Conservation (phyloP, 805 yeast genomes). For the Metschnikowia henanensis region DNA sequence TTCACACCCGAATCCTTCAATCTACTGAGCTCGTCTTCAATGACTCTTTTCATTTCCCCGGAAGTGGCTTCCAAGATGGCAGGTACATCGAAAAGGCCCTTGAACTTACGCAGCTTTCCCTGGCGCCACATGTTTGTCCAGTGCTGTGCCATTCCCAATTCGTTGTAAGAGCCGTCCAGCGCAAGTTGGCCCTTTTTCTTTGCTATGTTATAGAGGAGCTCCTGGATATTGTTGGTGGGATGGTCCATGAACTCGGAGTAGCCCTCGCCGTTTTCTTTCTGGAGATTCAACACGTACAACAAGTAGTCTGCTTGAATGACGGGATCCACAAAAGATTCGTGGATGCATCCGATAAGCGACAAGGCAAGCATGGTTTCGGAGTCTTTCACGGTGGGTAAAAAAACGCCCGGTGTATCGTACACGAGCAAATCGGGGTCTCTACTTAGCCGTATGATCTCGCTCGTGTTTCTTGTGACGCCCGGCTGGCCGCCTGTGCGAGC, state of each 20-base stretch:
- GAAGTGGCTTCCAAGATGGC: slow-evolving; percentile 33
- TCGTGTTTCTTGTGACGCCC: slow-evolving; percentile 82
- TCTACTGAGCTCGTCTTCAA: slow-evolving; percentile 31
- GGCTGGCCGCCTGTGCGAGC: slow-evolving; percentile 87
- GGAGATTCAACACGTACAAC: slow-evolving; percentile 69
- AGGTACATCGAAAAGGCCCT: slow-evolving; percentile 36
- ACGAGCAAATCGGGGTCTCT: slow-evolving; percentile 63
- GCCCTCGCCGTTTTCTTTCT: slow-evolving; percentile 45
- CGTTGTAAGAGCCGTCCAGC: slow-evolving; percentile 43
- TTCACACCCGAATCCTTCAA: slow-evolving; percentile 28
- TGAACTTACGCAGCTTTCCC: slow-evolving; percentile 42
- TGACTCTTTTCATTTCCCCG: slow-evolving; percentile 22
- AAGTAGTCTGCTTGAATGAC: slow-evolving; percentile 84
- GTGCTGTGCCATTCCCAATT: slow-evolving; percentile 59
- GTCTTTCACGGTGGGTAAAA: slow-evolving; percentile 69
- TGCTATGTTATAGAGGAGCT: slow-evolving; percentile 52
- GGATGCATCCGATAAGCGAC: slow-evolving; percentile 74
- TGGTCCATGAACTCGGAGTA: slow-evolving; percentile 47
- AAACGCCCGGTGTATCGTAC: slow-evolving; percentile 93
- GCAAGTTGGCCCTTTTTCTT: slow-evolving; percentile 36
- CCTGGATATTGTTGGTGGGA: slow-evolving; percentile 74
- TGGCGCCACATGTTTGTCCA: slow-evolving; percentile 64
- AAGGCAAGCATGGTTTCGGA: slow-evolving; percentile 72
- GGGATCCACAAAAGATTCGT: slow-evolving; percentile 71
- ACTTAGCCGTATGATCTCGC: slow-evolving; percentile 68